A percentile compares a stretch with the other conserved stretches of the same genome.
These are phyloP conservation scores for Ploettnerulaceae sp. DNA, from an alignment of 2,329 filamentous ascomycete genomes.

Conservation along the genomic window DNA sequence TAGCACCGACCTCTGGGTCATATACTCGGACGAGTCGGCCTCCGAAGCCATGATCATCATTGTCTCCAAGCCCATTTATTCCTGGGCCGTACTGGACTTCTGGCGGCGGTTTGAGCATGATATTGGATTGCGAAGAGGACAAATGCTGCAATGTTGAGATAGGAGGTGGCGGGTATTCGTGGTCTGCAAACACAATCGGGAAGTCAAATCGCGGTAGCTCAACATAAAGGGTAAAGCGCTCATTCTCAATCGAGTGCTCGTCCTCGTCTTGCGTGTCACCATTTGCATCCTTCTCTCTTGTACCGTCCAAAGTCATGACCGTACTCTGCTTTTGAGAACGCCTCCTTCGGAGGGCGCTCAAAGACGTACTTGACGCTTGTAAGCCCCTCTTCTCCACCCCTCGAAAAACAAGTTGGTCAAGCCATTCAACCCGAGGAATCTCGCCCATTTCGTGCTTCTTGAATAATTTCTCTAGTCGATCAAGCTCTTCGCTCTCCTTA, in stretches of 20 bases:
- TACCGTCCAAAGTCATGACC: constrained; percentile 33
- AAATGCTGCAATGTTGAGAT: constrained; percentile 69
- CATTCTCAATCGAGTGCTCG: constrained; percentile 37
- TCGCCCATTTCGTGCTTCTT: constrained; percentile 99
- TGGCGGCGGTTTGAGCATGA: constrained; percentile 73
- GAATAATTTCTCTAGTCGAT: constrained; percentile 81
- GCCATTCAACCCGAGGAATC: constrained; percentile 87
- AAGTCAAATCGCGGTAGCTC: constrained; percentile 95
- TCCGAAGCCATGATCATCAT: constrained; percentile 41
- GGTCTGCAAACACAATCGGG: constrained; percentile 88
- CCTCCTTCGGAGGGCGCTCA: constrained; percentile 52
- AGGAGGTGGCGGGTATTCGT: constrained; percentile 83
- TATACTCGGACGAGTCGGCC: constrained; percentile 77
- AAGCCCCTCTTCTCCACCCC: constrained; percentile 74
- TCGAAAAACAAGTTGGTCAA: constrained; percentile 90
- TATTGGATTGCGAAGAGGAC: constrained; percentile 59
- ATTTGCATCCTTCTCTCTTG: constrained; percentile 27
- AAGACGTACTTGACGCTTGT: constrained; percentile 58
- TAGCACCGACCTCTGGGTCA: constrained; percentile 84
- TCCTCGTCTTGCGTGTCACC: constrained; percentile 39
- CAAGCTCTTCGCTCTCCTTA: constrained; percentile 76
- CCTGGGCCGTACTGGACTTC: constrained; percentile 88
- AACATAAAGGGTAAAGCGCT: constrained; percentile 77
- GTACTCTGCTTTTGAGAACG: constrained; percentile 33
- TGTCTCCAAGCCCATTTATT: constrained; percentile 64